Evolutionary conservation across 345 rosid species (phyloP), one percentile per base, ranked within the genome.

Genomic region (Salix viminalis): DNA sequence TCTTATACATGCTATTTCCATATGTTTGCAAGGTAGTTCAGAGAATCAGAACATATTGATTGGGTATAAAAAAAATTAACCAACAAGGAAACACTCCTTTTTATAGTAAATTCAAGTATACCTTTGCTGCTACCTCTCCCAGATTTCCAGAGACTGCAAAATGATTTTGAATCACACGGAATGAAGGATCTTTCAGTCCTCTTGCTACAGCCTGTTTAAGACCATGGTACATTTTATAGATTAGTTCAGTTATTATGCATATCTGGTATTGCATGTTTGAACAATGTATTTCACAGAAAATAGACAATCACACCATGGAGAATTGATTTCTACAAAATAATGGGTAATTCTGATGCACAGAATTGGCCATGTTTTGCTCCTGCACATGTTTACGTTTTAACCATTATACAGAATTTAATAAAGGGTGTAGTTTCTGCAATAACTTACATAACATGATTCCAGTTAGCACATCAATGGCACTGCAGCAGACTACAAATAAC

Each of bases 121-220:
- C 99, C 99, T 93, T 95, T 74, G 99, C 99, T 78, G 99, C 96
- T 74, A 93, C 90, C 75, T 93, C 97, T 69, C 99, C 99, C 70
- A 95, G 81, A 86, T 95, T 95, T 75, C 92, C 97, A 30, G 93
- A 85, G 61, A 85, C 80, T 56, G 97, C 97, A 84, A 95, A 95
- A 84, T 93, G 99, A 82, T 84, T 90, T 83, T 95, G 97, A 79
- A 95, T 95, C 76, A 95, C 99, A 65, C 96, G 89, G 84, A 87
- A 91, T 30, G 99, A 95, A 68, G 99, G 99, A 82, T 95, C 97
- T 87, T 90, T 95, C 68, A 95, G 84, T 67, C 99, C 99, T 81
- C 94, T 90, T 67, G 96, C 99, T 30, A 95, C 93, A 77, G 99
- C 97, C 99, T 95, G 83, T 44, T 82, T 30, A 78, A 78, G 81